Conservation (phyloP, 352 stramenopile species). For the Albugo candida region DNA sequence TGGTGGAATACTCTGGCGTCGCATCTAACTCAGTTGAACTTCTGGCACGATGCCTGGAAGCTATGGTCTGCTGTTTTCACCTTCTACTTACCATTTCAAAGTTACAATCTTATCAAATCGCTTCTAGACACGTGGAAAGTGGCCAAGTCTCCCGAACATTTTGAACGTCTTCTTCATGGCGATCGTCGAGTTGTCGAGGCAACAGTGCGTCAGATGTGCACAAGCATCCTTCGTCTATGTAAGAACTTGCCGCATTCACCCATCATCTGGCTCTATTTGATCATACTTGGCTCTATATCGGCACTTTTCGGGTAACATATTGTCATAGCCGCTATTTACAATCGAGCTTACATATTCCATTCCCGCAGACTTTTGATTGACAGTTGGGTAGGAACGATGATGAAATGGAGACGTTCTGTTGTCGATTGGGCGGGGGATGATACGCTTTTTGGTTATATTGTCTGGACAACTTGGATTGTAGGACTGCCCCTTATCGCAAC, state of each 20-base stretch:
- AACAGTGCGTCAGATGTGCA: constrained; percentile 31
- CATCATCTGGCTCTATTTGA: constrained; percentile 62
- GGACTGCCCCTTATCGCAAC: constrained; percentile 28
- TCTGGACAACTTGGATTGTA: constrained; percentile 50
- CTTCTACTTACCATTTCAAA: constrained; percentile 1
- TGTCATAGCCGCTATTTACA: neutral
- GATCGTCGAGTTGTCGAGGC: constrained; percentile 24
- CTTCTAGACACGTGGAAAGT: constrained; percentile 40
- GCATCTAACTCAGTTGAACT: neutral
- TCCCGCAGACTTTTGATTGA: constrained; percentile 33
- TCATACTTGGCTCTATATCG: constrained; percentile 29
- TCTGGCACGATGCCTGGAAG: neutral
- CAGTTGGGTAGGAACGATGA: constrained; percentile 40
- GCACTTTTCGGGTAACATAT: constrained; percentile 31
- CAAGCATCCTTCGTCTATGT: constrained; percentile 35
- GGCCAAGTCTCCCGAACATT: constrained; percentile 43
- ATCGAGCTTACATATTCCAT: neutral
- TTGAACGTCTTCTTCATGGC: constrained; percentile 30
- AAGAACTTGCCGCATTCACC: constrained; percentile 66
- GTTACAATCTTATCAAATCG: neutral
- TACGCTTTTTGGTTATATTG: constrained; percentile 32
- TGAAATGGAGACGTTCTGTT: constrained; percentile 28
- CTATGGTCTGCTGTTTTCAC: neutral
- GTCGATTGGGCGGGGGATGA: constrained; percentile 36
- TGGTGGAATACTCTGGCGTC: neutral